These are phyloP conservation scores for Pseudozyma pruni DNA, from an alignment of 1,284 basidiomycete species.

Conservation along the genomic window DNA sequence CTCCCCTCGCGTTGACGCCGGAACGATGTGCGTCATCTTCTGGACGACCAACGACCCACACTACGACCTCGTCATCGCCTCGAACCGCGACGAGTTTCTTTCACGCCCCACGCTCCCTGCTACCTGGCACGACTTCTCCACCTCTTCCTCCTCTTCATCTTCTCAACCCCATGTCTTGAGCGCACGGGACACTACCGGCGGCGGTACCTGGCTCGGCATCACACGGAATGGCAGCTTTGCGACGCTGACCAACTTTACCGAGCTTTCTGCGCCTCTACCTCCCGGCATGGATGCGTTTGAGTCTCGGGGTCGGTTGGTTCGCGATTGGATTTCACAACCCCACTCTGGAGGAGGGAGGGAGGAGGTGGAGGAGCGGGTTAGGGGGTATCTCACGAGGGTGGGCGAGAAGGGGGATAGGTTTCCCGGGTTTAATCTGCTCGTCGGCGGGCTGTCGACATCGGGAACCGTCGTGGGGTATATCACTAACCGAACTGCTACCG, in stretches of 20 bases:
- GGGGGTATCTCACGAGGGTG: slow-evolving; percentile 22
- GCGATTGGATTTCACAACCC: slow-evolving; percentile 31
- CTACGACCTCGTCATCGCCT: slow-evolving; percentile 47
- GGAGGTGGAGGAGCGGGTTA: neutral
- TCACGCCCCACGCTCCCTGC: slow-evolving; percentile 43
- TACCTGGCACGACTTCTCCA: slow-evolving; percentile 49
- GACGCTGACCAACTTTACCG: slow-evolving; percentile 59
- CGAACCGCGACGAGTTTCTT: slow-evolving; percentile 60
- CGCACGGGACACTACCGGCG: slow-evolving; percentile 44
- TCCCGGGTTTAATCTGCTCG: slow-evolving; percentile 58
- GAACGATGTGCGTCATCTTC: slow-evolving; percentile 51
- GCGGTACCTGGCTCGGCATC: slow-evolving; percentile 62
- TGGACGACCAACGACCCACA: slow-evolving; percentile 32
- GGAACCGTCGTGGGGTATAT: slow-evolving; percentile 28
- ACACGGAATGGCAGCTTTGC: slow-evolving; percentile 44
- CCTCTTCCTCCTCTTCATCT: neutral
- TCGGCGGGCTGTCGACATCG: slow-evolving; percentile 14
- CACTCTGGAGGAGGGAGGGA: slow-evolving; percentile 1
- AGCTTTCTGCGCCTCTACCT: slow-evolving; percentile 33
- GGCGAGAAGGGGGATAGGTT: slow-evolving; percentile 18
- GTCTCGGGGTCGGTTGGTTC: slow-evolving; percentile 43
- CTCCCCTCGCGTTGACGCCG: too few relatives aligned
- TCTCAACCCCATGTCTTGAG: slow-evolving; percentile 31
- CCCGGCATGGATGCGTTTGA: slow-evolving; percentile 29
- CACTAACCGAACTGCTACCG: slow-evolving; percentile 32